phyloP scores from a whole-genome alignment of 2,329 filamentous ascomycete species.

The Colletotrichum ledebouriae region DNA sequence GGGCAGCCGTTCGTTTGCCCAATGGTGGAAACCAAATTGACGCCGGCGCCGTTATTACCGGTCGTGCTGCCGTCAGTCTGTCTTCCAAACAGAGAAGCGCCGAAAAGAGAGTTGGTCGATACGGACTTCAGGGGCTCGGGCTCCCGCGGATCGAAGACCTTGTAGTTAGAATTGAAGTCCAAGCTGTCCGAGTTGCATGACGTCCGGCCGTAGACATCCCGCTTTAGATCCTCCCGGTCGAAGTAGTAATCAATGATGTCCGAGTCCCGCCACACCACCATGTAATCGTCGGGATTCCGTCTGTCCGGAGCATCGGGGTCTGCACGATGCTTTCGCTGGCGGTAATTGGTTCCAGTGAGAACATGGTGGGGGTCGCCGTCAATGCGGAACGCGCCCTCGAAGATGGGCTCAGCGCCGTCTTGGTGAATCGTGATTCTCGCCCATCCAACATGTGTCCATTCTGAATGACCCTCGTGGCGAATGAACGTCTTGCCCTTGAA shows the following conservation, averaged over 20 bases:
- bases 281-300: slow-evolving; percentile 73
- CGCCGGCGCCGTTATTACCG: slow-evolving; percentile 81
- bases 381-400: slow-evolving; percentile 90
- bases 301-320: slow-evolving; percentile 75
- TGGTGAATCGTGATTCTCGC: slow-evolving; percentile 82
- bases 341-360: slow-evolving; percentile 80
- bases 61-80: slow-evolving; percentile 77
- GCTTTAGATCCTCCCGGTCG: slow-evolving; percentile 75
- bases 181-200: slow-evolving; percentile 83
- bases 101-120: slow-evolving; percentile 77
- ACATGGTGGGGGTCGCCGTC: slow-evolving; percentile 89
- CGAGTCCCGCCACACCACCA: slow-evolving; percentile 94
- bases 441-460: slow-evolving; percentile 89
- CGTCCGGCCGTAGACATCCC: slow-evolving; percentile 60
- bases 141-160: slow-evolving; percentile 62
- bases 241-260: slow-evolving; percentile 71
- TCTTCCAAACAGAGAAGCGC: slow-evolving; percentile 79
- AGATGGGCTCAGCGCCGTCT: slow-evolving; percentile 84
- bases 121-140: slow-evolving; percentile 67
- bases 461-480: slow-evolving; percentile 67
- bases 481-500: slow-evolving; percentile 86
- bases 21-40: slow-evolving; percentile 83
- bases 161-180: slow-evolving; percentile 81
- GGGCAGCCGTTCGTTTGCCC: slow-evolving; percentile 89
- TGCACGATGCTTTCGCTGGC: slow-evolving; percentile 75